phyloP scores from a whole-genome alignment of 108 stramenopile species.

The Skeletonema grethae region DNA sequence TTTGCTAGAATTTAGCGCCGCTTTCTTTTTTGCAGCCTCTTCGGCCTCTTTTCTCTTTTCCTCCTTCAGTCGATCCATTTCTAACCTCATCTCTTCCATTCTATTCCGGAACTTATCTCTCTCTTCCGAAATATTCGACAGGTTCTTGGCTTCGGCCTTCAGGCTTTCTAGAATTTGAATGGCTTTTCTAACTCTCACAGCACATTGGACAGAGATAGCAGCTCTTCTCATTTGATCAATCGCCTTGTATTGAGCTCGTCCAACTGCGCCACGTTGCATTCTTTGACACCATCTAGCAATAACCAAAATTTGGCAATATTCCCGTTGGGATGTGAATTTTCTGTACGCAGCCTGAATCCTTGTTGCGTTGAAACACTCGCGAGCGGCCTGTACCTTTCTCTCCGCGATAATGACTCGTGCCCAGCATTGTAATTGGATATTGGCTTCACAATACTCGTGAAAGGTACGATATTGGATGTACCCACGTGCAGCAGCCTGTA shows the following conservation, averaged over 20 bases:
- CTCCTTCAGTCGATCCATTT: constrained; percentile 41
- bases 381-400: constrained; percentile 25
- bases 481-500: constrained; percentile 55
- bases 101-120: constrained; percentile 36
- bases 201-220: constrained; percentile 41
- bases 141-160: constrained; percentile 41
- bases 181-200: constrained; percentile 26
- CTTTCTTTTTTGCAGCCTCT: constrained; percentile 39
- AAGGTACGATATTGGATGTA: constrained; percentile 27
- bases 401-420: constrained; percentile 30
- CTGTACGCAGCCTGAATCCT: constrained; percentile 40
- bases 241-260: constrained; percentile 24
- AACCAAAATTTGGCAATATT: constrained; percentile 14
- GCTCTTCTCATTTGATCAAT: constrained; percentile 26
- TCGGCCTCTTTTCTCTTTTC: constrained; percentile 42
- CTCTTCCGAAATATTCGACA: constrained; percentile 46
- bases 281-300: constrained; percentile 51
- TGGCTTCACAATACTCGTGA: constrained; percentile 13
- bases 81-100: constrained; percentile 55
- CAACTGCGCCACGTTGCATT: constrained; percentile 33
- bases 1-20: constrained; percentile 14
- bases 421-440: constrained; percentile 43
- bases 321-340: constrained; percentile 6
- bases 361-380: constrained; percentile 27
- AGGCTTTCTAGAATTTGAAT: constrained; percentile 23